These are phyloP conservation scores for Pythium guiyangense DNA, from an alignment of 352 stramenopile genomes.

Conservation along the genomic window DNA sequence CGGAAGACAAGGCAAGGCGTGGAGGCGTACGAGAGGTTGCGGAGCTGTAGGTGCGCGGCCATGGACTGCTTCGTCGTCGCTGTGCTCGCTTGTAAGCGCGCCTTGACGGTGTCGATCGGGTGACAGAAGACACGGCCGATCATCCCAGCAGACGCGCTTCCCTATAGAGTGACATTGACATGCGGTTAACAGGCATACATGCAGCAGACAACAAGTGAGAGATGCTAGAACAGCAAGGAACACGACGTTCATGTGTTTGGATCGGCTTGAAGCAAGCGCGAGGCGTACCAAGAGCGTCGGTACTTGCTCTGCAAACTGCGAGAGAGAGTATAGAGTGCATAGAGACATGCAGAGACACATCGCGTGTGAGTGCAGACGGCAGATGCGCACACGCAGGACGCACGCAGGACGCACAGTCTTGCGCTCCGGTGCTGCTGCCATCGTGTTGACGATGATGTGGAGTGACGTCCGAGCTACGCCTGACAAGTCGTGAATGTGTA, in stretches of 20 bases:
- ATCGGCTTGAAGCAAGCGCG: neutral
- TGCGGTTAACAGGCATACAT: neutral
- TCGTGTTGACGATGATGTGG: too few relatives aligned
- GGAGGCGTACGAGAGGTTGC: conserved; percentile 31
- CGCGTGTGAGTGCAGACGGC: neutral
- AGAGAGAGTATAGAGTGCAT: too few relatives aligned
- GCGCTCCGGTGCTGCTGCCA: conserved; percentile 4
- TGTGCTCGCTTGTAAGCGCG: conserved; percentile 64
- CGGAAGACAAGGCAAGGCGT: too few relatives aligned
- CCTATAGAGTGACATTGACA: conserved; percentile 17
- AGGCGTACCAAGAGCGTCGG: conserved; percentile 51
- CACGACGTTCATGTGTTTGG: neutral
- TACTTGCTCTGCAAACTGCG: conserved; percentile 35
- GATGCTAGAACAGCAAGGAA: neutral
- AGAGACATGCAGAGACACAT: too few relatives aligned
- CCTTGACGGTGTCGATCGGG: conserved; percentile 91
- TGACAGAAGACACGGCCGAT: conserved; percentile 87
- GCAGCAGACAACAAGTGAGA: neutral
- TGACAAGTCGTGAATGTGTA: too few relatives aligned
- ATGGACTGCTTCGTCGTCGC: conserved; percentile 26
- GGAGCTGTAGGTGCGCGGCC: conserved; percentile 34
- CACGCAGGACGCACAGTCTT: conserved; percentile 6
- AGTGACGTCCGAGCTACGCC: too few relatives aligned
- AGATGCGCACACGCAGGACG: too few relatives aligned
- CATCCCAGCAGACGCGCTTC: conserved; percentile 80